Conservation (phyloP, 352 stramenopile species). For the Phytophthora palmivora region DNA sequence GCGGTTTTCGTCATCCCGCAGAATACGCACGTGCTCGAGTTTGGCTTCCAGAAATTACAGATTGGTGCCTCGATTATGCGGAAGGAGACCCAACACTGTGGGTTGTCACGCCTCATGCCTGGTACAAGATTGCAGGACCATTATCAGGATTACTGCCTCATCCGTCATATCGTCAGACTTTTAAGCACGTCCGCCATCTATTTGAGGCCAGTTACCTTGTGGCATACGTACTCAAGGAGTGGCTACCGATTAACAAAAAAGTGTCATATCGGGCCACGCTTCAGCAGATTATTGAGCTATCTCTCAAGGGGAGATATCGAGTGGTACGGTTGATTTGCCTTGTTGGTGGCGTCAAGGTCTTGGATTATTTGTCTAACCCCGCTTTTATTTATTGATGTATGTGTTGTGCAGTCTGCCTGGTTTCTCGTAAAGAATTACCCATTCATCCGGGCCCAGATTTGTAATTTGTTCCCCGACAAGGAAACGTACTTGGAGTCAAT, state of each 20-base stretch:
- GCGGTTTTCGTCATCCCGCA: conserved; percentile 73
- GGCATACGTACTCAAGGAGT: conserved; percentile 86
- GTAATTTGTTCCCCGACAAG: conserved; percentile 76
- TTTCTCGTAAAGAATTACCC: conserved; percentile 87
- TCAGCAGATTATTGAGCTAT: conserved; percentile 84
- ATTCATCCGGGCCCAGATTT: conserved; percentile 85
- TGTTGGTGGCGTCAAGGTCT: conserved; percentile 12
- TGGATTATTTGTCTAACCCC: conserved; percentile 37
- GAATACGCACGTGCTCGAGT: conserved; percentile 71
- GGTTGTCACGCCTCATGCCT: conserved; percentile 83
- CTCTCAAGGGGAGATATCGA: conserved; percentile 72
- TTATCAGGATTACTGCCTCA: conserved; percentile 81
- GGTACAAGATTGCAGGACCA: conserved; percentile 88
- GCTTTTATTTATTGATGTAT: conserved; percentile 10
- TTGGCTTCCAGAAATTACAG: conserved; percentile 86
- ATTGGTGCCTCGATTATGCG: conserved; percentile 90
- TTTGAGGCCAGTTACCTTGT: conserved; percentile 89
- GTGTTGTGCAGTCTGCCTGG: conserved; percentile 64
- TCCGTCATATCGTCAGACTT: conserved; percentile 70
- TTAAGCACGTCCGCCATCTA: conserved; percentile 75
- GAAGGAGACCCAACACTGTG: conserved; percentile 86
- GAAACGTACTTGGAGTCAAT: conserved; percentile 82
- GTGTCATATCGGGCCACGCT: conserved; percentile 85
- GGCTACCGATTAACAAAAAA: conserved; percentile 88
- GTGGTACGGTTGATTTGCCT: conserved; percentile 50